Base-by-base conservation (phyloP, 352 stramenopile species). In the Thraustotheca clavata region DNA sequence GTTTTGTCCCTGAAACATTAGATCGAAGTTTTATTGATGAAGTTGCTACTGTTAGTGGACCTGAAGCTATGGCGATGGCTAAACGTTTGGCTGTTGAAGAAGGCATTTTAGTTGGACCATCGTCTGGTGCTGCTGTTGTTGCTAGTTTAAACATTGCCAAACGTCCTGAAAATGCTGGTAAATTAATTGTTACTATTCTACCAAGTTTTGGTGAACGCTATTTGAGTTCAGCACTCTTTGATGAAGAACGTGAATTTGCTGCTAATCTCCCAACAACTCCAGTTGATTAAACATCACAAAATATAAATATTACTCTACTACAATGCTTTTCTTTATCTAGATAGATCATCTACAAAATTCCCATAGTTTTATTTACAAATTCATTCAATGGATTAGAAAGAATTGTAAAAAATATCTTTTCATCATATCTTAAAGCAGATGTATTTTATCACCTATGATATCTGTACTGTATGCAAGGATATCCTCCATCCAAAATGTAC, bases 121-220 rank as follows among this genome's bases (percentile, higher is more conserved):
- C 85, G 48, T 90, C 86, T 11, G 89, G 89, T 49, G 89, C 89
- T 20, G 89, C 89, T 36, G 85, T 97, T 38, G 68, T 77, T 5
- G 89, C 89, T 22, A 86, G 77, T 55, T 73, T 95, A n/a, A 76
- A 95, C 66, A 71, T 96, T 3, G 87, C 79, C 27, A 72, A 77
- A 52, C 84, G 87, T 32, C 83, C 82, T 5, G 86, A 96, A 77
- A 91, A 86, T 60, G 73, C 71, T 14, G 81, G 81, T 31, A 96
- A 96, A 76, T 73, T 93, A 29, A 95, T 92, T 54, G 88, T 97
- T 18, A 83, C 82, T 40, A 92, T 96, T 62, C 76, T 96, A 61
- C 89, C 89, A 27, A 94, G 80, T 60, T 96, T 96, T 70, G 89
- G 90, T 49, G 90, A 96, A 72, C 81, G 85, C 27, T 94, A 91